phyloP scores from a whole-genome alignment of 2,329 filamentous ascomycete species.

The Aspergillus cejpii region DNA sequence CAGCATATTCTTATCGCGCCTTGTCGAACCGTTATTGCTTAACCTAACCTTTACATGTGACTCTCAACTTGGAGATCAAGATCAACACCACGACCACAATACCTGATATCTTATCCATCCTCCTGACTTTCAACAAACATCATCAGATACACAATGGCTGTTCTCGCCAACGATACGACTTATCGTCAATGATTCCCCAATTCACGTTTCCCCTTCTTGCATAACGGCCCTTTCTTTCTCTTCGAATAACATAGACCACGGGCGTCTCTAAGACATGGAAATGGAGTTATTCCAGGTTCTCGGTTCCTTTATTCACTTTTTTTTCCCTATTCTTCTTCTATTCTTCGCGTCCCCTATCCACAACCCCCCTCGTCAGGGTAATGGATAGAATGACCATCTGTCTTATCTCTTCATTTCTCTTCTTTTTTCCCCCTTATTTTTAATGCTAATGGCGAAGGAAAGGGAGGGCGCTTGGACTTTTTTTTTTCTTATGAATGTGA shows the following conservation, averaged over 20 bases:
- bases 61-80: not conserved
- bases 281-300: constrained; percentile 12
- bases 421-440: not conserved
- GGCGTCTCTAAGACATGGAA: constrained; percentile 17
- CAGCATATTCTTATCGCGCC: constrained; percentile 36
- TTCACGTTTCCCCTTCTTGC: not conserved
- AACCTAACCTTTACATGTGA: constrained; percentile 7
- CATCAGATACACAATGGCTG: too few species aligned
- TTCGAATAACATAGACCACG: constrained; percentile 18
- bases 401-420: not conserved
- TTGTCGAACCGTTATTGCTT: constrained; percentile 34
- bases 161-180: not conserved
- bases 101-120: too few species aligned
- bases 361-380: not conserved
- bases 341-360: constrained; percentile 1
- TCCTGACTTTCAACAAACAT: not conserved
- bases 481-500: not conserved
- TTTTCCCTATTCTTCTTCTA: constrained; percentile 3
- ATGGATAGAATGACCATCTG: constrained; percentile 12
- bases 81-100: too few species aligned
- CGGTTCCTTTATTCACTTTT: constrained; percentile 11
- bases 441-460: not conserved
- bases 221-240: constrained; percentile 2
- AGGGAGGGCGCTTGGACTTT: not conserved
- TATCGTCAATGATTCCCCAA: not conserved